These are phyloP conservation scores for Posidonia australis DNA, from an alignment of 106 monocot species.

Conservation along the genomic window DNA sequence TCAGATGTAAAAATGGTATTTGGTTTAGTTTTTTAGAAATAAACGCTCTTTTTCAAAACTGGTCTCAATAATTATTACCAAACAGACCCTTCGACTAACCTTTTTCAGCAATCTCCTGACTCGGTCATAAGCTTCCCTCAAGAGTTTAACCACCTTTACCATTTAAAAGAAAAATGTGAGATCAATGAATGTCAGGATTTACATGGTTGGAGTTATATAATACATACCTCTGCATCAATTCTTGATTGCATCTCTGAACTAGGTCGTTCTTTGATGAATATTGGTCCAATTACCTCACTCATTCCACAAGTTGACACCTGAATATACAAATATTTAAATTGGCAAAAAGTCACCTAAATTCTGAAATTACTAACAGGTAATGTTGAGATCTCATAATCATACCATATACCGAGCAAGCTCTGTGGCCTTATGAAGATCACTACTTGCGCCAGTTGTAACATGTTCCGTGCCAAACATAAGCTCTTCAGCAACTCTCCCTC, in stretches of 20 bases:
- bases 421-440: slow-evolving; percentile 75
- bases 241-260: slow-evolving; percentile 93
- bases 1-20: too few relatives aligned
- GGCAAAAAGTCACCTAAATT: neutral
- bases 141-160: slow-evolving; percentile 70
- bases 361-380: neutral
- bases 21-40: too few relatives aligned
- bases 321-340: slow-evolving; percentile 3
- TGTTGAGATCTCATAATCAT: slow-evolving; percentile 21
- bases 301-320: slow-evolving; percentile 97
- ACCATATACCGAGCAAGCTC: slow-evolving; percentile 98
- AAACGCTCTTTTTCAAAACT: too few relatives aligned
- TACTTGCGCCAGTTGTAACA: slow-evolving; percentile 86
- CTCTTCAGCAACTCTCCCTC: slow-evolving; percentile 96
- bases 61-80: too few relatives aligned
- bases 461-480: slow-evolving; percentile 86
- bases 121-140: slow-evolving; percentile 92
- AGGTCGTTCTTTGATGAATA: slow-evolving; percentile 76
- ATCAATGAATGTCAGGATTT: neutral
- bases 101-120: slow-evolving; percentile 70
- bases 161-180: neutral
- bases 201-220: neutral
- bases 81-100: too few relatives aligned
- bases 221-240: slow-evolving; percentile 90
- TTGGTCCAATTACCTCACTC: slow-evolving; percentile 87